Percentiles rank a stretch among this genome's conserved stretches.
phyloP scores from a whole-genome alignment of 768 basidiomycete genomes.

The Tricholoma hemisulphureum region DNA sequence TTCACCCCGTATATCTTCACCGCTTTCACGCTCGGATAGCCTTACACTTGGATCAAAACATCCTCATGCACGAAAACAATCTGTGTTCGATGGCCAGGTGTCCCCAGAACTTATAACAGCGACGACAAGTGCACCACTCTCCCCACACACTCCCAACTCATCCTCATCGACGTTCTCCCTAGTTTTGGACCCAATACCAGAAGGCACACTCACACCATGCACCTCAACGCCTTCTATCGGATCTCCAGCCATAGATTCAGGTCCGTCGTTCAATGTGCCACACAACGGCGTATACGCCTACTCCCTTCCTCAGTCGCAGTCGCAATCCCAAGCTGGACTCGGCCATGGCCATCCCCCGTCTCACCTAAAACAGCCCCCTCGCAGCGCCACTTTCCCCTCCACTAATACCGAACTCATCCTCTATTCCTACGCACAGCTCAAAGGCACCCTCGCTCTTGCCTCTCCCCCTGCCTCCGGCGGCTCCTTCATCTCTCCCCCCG shows the following conservation, averaged over 20 bases:
- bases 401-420: constrained; percentile 68
- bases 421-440: constrained; percentile 82
- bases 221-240: constrained; percentile 37
- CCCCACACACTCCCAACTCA: constrained; percentile 36
- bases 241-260: constrained; percentile 36
- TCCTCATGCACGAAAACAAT: constrained; percentile 77
- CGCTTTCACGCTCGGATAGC: constrained; percentile 49
- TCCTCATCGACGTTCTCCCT: constrained; percentile 50
- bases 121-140: constrained; percentile 23
- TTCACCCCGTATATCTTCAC: constrained; percentile 40
- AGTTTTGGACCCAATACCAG: constrained; percentile 47
- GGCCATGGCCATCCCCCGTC: constrained; percentile 50
- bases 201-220: constrained; percentile 32
- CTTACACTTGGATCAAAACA: constrained; percentile 59
- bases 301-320: constrained; percentile 28
- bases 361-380: constrained; percentile 26
- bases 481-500: constrained; percentile 23
- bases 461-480: constrained; percentile 34
- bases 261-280: constrained; percentile 21
- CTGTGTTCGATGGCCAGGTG: constrained; percentile 53
- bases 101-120: constrained; percentile 34
- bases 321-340: constrained; percentile 41
- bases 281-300: constrained; percentile 34
- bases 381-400: constrained; percentile 45
- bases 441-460: constrained; percentile 62